Base-by-base conservation (phyloP, 176 grass and related monocot genomes). In the Canna indica region DNA sequence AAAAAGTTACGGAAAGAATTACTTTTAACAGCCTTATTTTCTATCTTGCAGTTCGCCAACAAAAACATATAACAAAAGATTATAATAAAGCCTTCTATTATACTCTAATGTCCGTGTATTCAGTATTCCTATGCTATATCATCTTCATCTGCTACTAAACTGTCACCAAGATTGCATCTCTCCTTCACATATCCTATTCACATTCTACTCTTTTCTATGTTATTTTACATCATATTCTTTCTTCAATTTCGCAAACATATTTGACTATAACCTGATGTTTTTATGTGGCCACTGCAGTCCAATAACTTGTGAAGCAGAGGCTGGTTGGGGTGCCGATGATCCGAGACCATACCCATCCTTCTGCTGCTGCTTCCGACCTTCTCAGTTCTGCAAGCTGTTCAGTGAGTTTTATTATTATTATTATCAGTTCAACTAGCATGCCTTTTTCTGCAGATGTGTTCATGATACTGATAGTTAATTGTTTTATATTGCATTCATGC, bases 321-420 rank as follows among this genome's bases (percentile, higher is more conserved):
- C 94, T 90, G 52, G 84, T 80, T n/a, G 86, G 94, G 42, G 89
- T 90, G 38, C 84, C 80, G 67, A 99, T 87, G 72, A 99, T 79
- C 35, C 94, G 83, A 52, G 75, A 27, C 89, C 89, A 97, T 54
- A 75, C 84, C 88, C 88, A 97, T 48, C 73, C 59, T 32, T 62
- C 74, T 47, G 76, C 29, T 15, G 62, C 33, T 15, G 73, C 80
- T n/a, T 90, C 82, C 46, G 36, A 48, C 27, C 89, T 77, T 64
- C 86, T 84, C 65, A 99, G 77, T 78, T 99, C 94, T 69, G 88
- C 94, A 73, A 99, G 56, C 94, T 99, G 88, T 25, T 44, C 64
- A 64, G 26, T 6, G 1, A 32, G 15, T n/a, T 11, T n/a, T 33
- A 33, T 22, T 16, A 41, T n/a, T 33, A 33, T 22, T 16, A 41